These are phyloP conservation scores for Huntiella abstrusa DNA, from an alignment of 2,329 filamentous ascomycete species.

Conservation along the genomic window DNA sequence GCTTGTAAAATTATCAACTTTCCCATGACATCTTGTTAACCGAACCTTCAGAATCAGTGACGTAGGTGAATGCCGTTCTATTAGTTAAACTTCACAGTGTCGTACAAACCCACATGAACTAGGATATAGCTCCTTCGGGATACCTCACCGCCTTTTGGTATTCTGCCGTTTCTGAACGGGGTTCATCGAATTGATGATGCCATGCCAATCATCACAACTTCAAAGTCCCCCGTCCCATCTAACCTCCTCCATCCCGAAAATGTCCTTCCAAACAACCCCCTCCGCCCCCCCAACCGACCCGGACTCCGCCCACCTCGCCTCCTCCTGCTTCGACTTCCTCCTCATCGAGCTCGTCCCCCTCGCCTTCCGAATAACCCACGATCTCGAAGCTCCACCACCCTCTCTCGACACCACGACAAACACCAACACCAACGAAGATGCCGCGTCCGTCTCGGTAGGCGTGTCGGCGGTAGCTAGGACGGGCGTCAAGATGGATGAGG, in stretches of 20 bases:
- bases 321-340: slow-evolving; percentile 80
- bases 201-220: too few species aligned
- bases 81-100: too few species aligned
- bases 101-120: too few species aligned
- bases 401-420: slow-evolving; percentile 15
- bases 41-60: too few species aligned
- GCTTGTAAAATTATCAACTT: too few species aligned
- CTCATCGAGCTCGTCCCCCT: slow-evolving; percentile 94
- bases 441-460: slow-evolving; percentile 12
- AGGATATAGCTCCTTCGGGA: too few species aligned
- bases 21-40: too few species aligned
- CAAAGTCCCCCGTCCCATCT: too few species aligned
- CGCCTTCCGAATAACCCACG: slow-evolving; percentile 66
- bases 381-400: slow-evolving; percentile 36
- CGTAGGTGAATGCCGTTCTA: too few species aligned
- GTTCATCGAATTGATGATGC: too few species aligned
- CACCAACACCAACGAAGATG: slow-evolving; percentile 11
- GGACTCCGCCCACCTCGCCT: slow-evolving; percentile 55
- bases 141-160: too few species aligned
- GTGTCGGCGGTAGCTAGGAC: slow-evolving; percentile 10
- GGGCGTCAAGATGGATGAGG: slow-evolving; percentile 41
- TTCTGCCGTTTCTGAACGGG: too few species aligned
- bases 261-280: slow-evolving; percentile 58
- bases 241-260: slow-evolving; percentile 17
- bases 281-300: slow-evolving; percentile 57